Base-by-base conservation (phyloP, 2,329 filamentous ascomycete species). In the Colletotrichum chlorophyti region DNA sequence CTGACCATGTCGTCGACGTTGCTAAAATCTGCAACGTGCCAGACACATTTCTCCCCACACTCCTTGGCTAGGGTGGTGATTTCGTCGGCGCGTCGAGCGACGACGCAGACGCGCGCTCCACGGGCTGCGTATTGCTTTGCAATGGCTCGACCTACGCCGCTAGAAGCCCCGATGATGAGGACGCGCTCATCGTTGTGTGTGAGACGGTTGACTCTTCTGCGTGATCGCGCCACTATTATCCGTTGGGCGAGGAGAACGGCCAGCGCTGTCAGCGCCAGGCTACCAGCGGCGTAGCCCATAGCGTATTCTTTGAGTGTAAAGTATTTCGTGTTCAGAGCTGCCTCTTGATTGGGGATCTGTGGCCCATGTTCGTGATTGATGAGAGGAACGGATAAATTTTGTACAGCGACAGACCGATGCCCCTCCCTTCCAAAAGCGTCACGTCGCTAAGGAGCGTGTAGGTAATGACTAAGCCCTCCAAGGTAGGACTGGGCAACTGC, bases 81-180 rank as follows among this genome's bases (percentile, higher is more conserved):
- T n/a, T 57, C 53, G 10, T 43, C 37, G 3, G 31, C 38, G 2
- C 53, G 53, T 17, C 53, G 47, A 3, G 53, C 53, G 19, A 57
- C 53, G 15, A 57, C 53, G 5, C 53, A 57, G 12, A 57, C 21
- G 1, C 31, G 47, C 12, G 53, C 53, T 19, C 53, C 53, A 15
- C 53, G 53, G 6, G 53, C 26, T 9, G 53, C 53, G 11, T 57
- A 57, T 26, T 31, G 47, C 47, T 45, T 52, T 5, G 53, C 53
- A 21, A 57, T 32, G 10, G 53, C 53, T 9, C 53, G 47, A 2
- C 53, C 53, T 7, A 57, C 53, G 21, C 53, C 53, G 32, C 53
- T 57, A 14, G 53, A 57, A 19, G 53, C 53, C 8, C 53, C 53
- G 29, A 57, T 15, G 24, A 57, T 26, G 38, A 57, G 47, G n/a